phyloP scores from a whole-genome alignment of 139 green algal genomes.

The Chlorella vulgaris region DNA sequence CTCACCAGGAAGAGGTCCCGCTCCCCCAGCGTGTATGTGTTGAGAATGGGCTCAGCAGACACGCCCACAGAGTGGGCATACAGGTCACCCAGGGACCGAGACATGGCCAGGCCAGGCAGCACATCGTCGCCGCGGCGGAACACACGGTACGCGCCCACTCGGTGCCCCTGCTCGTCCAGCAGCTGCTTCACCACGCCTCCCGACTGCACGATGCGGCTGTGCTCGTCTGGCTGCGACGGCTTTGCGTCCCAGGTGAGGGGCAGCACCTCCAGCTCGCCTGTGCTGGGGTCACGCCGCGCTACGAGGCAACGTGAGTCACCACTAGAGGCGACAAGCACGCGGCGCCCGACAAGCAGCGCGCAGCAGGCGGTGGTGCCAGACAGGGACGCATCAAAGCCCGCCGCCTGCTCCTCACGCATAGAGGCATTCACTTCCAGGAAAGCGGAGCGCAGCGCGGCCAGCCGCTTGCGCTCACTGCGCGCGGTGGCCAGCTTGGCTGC shows the following conservation, averaged over 20 bases:
- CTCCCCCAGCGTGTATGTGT: conserved; percentile 17
- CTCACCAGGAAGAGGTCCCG: conserved; percentile 65
- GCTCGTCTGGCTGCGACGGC: conserved; percentile 43
- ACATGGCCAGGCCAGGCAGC: conserved; percentile 51
- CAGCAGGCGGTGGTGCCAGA: conserved; percentile 53
- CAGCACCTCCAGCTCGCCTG: conserved; percentile 35
- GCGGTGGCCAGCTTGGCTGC: not conserved
- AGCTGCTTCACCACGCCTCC: conserved; percentile 41
- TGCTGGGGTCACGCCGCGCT: not conserved
- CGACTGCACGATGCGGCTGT: conserved; percentile 39
- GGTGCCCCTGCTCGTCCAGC: conserved; percentile 22
- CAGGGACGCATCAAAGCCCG: conserved; percentile 37
- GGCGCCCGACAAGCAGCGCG: conserved; percentile 24
- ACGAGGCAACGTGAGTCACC: conserved; percentile 51
- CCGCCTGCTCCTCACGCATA: conserved; percentile 17
- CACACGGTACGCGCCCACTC: conserved; percentile 34
- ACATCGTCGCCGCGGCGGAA: conserved; percentile 29
- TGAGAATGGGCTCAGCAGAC: conserved; percentile 23
- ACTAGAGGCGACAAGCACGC: conserved; percentile 31
- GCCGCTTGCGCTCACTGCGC: conserved; percentile 12
- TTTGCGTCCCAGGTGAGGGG: conserved; percentile 61
- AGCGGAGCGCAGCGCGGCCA: conserved; percentile 23
- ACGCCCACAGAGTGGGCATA: conserved; percentile 38
- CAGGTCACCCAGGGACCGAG: conserved; percentile 59
- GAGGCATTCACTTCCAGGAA: conserved; percentile 21